These are phyloP conservation scores for Scolecobasidium constrictum DNA, from an alignment of 2,329 filamentous ascomycete genomes.

Conservation along the genomic window DNA sequence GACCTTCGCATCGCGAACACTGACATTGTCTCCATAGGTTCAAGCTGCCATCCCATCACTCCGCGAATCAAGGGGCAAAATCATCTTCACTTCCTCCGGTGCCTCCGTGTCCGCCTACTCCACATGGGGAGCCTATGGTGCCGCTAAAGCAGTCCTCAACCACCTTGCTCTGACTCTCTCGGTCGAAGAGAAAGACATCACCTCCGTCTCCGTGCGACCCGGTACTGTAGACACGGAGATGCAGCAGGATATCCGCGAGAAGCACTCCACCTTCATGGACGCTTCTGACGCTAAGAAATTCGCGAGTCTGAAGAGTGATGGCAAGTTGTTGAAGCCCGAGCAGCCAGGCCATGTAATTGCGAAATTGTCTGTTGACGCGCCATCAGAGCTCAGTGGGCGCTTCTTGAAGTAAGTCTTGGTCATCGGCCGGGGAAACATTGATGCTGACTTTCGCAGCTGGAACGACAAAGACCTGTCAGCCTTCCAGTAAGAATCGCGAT, in stretches of 20 bases:
- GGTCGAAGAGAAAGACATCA: conserved; percentile 67
- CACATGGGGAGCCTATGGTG: conserved; percentile 72
- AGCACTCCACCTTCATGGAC: conserved; percentile 52
- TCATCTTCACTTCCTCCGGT: conserved; percentile 72
- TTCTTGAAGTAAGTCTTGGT: conserved; percentile 51
- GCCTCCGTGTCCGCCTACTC: conserved; percentile 56
- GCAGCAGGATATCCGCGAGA: conserved; percentile 71
- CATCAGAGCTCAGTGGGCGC: conserved; percentile 60
- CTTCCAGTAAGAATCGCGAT: conserved; percentile 36
- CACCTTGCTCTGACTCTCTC: conserved; percentile 64
- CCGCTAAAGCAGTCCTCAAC: conserved; percentile 74
- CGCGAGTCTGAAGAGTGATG: conserved; percentile 54
- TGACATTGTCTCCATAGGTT: too few relatives aligned
- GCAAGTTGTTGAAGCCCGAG: conserved; percentile 67
- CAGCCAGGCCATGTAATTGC: conserved; percentile 82
- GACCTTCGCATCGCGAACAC: too few relatives aligned
- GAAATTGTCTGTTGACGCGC: conserved; percentile 56
- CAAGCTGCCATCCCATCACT: conserved; percentile 61
- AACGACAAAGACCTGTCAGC: conserved; percentile 40
- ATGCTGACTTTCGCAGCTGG: conserved; percentile 31
- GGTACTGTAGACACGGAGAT: conserved; percentile 83
- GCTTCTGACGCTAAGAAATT: conserved; percentile 53
- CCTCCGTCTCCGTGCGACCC: conserved; percentile 60
- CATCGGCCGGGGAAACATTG: background rate
- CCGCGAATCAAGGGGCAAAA: conserved; percentile 55